Evolutionary conservation across 2,329 filamentous ascomycete genomes (phyloP).

Genomic region (Colletotrichum falcatum): DNA sequence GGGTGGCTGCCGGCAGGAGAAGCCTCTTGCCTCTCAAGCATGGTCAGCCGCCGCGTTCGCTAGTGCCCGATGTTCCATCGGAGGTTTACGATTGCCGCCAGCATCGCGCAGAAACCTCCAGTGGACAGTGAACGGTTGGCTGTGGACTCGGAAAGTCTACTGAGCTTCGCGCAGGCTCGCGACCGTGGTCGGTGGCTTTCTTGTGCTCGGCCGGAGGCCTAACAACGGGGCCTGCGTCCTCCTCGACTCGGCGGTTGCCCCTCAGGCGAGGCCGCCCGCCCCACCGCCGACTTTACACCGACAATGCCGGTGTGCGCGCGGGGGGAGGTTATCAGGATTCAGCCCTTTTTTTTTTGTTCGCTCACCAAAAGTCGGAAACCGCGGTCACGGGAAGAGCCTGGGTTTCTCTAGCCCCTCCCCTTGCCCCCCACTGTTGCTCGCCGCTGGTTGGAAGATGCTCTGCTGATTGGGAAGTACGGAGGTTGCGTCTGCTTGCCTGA

Average conservation of each 20-base stretch:
- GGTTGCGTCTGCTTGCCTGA: background rate
- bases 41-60: background rate
- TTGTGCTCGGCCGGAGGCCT: conserved; percentile 19
- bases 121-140: background rate
- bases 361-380: conserved; percentile 14
- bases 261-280: conserved; percentile 26
- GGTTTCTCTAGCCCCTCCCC: conserved; percentile 10
- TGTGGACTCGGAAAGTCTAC: background rate
- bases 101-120: conserved; percentile 20
- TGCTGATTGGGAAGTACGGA: background rate
- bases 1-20: background rate
- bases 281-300: conserved; percentile 35
- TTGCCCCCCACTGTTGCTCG: conserved; percentile 1
- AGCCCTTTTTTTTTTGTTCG: conserved; percentile 24
- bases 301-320: conserved; percentile 30
- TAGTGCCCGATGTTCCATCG: conserved; percentile 20
- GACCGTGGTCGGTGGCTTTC: background rate
- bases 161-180: conserved; percentile 6
- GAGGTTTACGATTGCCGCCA: conserved; percentile 20
- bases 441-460: background rate
- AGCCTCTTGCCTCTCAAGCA: conserved; percentile 9
- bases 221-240: conserved; percentile 36
- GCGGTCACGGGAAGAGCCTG: conserved; percentile 30
- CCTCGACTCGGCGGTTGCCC: conserved; percentile 21
- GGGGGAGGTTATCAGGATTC: conserved; percentile 28